These are phyloP conservation scores for Ceratopteris richardii DNA, from an alignment of 75 land plant species.

Conservation along the genomic window DNA sequence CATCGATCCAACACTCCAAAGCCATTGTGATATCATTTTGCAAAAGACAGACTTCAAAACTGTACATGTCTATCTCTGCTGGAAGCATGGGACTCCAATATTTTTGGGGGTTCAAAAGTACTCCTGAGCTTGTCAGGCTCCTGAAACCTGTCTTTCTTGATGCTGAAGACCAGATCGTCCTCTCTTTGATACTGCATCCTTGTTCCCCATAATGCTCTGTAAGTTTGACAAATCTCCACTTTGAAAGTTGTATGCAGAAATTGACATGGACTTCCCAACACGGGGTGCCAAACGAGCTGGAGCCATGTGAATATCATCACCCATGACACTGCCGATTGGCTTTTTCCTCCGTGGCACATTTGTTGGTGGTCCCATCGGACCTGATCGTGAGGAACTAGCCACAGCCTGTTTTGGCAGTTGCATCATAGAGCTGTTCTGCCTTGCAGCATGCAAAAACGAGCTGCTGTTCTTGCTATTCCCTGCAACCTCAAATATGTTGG, in stretches of 20 bases:
- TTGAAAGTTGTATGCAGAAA: neutral
- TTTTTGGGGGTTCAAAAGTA: too few relatives aligned
- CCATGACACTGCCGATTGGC: slow-evolving; percentile 18
- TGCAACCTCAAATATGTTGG: slow-evolving; percentile 10
- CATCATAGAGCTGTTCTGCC: neutral
- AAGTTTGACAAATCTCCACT: slow-evolving; percentile 2
- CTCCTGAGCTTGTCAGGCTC: neutral
- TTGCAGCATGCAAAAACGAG: neutral
- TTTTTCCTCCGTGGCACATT: slow-evolving; percentile 52
- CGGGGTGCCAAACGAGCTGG: slow-evolving; percentile 13
- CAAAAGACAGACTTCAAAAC: too few relatives aligned
- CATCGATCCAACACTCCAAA: too few relatives aligned
- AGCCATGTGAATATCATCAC: slow-evolving; percentile 48
- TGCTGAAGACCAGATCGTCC: neutral
- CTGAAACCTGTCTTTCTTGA: neutral
- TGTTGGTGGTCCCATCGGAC: slow-evolving; percentile 41
- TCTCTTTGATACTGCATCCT: neutral
- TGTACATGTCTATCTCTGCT: too few relatives aligned
- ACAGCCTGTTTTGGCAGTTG: neutral
- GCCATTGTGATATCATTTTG: too few relatives aligned
- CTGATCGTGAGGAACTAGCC: slow-evolving; percentile 53
- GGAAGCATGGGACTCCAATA: too few relatives aligned
- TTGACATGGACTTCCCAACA: slow-evolving; percentile 2
- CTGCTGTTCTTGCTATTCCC: neutral
- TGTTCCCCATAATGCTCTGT: neutral